Percentiles rank a stretch among this genome's conserved stretches.
phyloP scores from a whole-genome alignment of 108 stramenopile genomes.

The Skeletonema menzelii region DNA sequence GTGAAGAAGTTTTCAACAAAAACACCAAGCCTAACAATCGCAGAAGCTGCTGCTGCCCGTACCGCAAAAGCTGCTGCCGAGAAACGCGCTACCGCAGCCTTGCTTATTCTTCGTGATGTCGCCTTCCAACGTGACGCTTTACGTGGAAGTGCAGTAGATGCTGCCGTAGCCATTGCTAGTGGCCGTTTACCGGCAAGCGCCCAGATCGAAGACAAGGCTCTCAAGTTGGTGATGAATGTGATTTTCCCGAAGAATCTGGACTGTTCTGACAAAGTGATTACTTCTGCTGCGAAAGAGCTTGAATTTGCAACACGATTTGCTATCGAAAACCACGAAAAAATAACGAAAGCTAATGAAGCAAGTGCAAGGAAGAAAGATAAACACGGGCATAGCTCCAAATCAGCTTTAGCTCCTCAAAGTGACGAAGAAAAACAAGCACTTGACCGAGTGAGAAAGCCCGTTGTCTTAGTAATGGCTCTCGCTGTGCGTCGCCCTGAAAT shows the following conservation, averaged over 20 bases:
- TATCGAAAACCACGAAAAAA: slow-evolving; percentile 57
- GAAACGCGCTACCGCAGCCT: slow-evolving; percentile 79
- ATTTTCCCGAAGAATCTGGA: slow-evolving; percentile 67
- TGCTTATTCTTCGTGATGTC: slow-evolving; percentile 77
- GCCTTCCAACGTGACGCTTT: slow-evolving; percentile 65
- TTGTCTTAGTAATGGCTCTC: slow-evolving; percentile 81
- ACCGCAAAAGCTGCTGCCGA: slow-evolving; percentile 83
- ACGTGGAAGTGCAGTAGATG: slow-evolving; percentile 57
- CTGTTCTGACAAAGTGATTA: slow-evolving; percentile 63
- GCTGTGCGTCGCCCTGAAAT: slow-evolving; percentile 77
- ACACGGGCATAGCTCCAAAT: slow-evolving; percentile 39
- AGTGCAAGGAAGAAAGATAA: slow-evolving; percentile 43
- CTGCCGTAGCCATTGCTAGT: slow-evolving; percentile 76
- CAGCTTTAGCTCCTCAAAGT: slow-evolving; percentile 37
- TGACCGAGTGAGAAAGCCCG: slow-evolving; percentile 69
- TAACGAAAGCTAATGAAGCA: slow-evolving; percentile 47
- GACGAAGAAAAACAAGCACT: slow-evolving; percentile 76
- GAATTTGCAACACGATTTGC: slow-evolving; percentile 52
- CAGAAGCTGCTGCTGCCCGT: slow-evolving; percentile 70
- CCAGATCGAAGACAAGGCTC: slow-evolving; percentile 76
- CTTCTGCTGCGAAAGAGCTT: slow-evolving; percentile 69
- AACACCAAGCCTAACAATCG: slow-evolving; percentile 64
- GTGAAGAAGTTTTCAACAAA: slow-evolving; percentile 76
- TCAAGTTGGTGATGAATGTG: slow-evolving; percentile 87
- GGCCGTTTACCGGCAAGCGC: slow-evolving; percentile 71